Conservation (phyloP, 2,329 filamentous ascomycete genomes). For the Scedosporium dehoogii region DNA sequence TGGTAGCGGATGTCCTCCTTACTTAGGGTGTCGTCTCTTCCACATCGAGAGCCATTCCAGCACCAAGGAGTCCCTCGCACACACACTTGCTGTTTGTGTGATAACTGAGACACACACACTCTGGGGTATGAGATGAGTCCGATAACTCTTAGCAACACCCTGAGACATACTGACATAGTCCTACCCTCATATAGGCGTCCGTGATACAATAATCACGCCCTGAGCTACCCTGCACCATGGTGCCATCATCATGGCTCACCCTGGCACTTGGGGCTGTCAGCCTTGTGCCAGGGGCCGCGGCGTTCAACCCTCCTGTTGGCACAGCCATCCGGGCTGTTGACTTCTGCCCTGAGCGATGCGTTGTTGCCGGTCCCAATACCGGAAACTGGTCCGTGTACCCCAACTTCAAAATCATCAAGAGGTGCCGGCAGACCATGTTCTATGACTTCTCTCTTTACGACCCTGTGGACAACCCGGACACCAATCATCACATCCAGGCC, state of each 20-base stretch:
- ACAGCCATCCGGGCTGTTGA: neutral
- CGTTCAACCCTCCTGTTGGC: neutral
- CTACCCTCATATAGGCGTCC: neutral
- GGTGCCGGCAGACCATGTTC: slow-evolving; percentile 20
- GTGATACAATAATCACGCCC: neutral
- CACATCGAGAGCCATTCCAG: neutral
- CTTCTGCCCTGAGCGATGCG: slow-evolving; percentile 14
- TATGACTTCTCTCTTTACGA: slow-evolving; percentile 25
- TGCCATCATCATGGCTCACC: neutral
- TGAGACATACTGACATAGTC: neutral
- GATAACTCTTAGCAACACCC: neutral
- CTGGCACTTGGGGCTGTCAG: neutral
- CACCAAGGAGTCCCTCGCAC: neutral
- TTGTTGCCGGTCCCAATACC: slow-evolving; percentile 12
- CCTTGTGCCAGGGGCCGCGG: neutral
- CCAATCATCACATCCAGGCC: slow-evolving; percentile 19
- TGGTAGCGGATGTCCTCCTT: neutral
- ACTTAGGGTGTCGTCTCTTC: neutral
- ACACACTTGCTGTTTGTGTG: neutral
- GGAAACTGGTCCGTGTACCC: slow-evolving; percentile 18
- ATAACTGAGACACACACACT: neutral
- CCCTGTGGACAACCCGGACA: slow-evolving; percentile 18
- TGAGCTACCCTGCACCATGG: neutral
- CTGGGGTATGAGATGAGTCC: neutral
- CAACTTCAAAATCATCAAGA: slow-evolving; percentile 15